These are phyloP conservation scores for Paecilomyces fulvus DNA, from an alignment of 2,329 filamentous ascomycete genomes.

Conservation along the genomic window DNA sequence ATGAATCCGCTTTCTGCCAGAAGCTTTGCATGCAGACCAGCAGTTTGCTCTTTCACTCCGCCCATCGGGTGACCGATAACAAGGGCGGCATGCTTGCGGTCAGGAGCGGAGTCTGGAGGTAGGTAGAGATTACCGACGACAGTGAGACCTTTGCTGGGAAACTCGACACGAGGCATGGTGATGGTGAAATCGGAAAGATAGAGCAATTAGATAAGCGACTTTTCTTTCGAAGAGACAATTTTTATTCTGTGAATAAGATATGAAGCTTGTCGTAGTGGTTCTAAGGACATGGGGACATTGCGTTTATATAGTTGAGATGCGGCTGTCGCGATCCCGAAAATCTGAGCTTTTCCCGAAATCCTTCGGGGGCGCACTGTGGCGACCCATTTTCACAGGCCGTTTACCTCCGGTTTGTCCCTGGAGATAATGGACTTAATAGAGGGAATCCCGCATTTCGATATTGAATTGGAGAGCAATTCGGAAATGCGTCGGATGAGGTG, in stretches of 20 bases:
- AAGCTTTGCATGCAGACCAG: conserved; percentile 20
- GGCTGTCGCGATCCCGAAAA: not conserved
- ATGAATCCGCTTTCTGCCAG: conserved; percentile 24
- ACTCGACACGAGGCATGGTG: conserved; percentile 2
- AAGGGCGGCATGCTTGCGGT: conserved; percentile 10
- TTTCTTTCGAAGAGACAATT: not conserved
- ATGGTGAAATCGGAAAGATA: not conserved
- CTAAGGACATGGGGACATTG: not conserved
- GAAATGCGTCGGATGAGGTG: not conserved
- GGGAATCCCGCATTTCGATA: not conserved
- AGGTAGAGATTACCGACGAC: conserved; percentile 1
- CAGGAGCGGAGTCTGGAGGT: not conserved
- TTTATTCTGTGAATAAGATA: not conserved
- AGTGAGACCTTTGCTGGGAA: conserved; percentile 3
- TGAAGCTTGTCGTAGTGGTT: not conserved
- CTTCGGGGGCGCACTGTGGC: not conserved
- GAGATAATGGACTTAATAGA: not conserved
- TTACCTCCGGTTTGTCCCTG: not conserved
- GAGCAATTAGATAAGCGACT: not conserved
- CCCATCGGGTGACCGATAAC: conserved; percentile 24
- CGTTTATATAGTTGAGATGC: not conserved
- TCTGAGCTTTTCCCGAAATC: not conserved
- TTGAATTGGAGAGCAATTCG: not conserved
- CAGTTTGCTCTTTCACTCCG: conserved; percentile 31
- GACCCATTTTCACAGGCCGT: not conserved